Percentiles rank a stretch among this genome's conserved stretches.
Conservation (phyloP, 225 moss, liverwort and hornwort genomes). For the Sphagnum tenellum region DNA sequence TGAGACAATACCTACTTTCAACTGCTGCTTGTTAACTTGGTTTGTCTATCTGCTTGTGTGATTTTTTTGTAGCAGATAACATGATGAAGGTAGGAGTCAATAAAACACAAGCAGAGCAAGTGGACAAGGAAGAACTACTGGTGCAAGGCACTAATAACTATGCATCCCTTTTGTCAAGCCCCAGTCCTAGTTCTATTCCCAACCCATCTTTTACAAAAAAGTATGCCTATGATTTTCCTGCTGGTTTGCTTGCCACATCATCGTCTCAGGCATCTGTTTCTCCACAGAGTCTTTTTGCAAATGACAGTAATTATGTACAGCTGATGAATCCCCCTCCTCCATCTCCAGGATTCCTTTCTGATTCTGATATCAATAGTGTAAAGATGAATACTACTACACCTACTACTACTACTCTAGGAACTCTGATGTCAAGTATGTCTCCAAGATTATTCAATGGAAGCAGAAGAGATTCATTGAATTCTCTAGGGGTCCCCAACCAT, state of each 20-base stretch:
- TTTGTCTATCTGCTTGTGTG: not conserved
- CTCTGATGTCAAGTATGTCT: constrained; percentile 13
- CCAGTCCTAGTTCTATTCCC: constrained; percentile 56
- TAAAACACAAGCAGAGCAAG: constrained; percentile 52
- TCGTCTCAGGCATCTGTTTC: constrained; percentile 6
- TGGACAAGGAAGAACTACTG: constrained; percentile 33
- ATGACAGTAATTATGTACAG: constrained; percentile 21
- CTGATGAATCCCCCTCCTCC: constrained; percentile 23
- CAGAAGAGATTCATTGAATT: constrained; percentile 34
- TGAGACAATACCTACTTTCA: too few species aligned
- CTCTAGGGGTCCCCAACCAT: constrained; percentile 15
- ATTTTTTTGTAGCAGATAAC: constrained; percentile 17
- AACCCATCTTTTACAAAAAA: constrained; percentile 53
- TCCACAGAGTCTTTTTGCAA: constrained; percentile 20
- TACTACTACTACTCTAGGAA: constrained; percentile 14
- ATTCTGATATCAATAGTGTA: constrained; percentile 16
- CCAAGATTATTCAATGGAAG: constrained; percentile 16
- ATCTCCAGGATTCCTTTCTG: constrained; percentile 15
- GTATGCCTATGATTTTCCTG: constrained; percentile 26
- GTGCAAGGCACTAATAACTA: constrained; percentile 53
- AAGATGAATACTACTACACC: not conserved
- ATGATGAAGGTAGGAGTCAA: constrained; percentile 21
- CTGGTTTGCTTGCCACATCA: constrained; percentile 7
- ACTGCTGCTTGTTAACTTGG: too few species aligned
- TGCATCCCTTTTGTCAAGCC: constrained; percentile 48